These are phyloP conservation scores for Anisodus tanguticus DNA, from an alignment of 257 asterid species.

Conservation along the genomic window DNA sequence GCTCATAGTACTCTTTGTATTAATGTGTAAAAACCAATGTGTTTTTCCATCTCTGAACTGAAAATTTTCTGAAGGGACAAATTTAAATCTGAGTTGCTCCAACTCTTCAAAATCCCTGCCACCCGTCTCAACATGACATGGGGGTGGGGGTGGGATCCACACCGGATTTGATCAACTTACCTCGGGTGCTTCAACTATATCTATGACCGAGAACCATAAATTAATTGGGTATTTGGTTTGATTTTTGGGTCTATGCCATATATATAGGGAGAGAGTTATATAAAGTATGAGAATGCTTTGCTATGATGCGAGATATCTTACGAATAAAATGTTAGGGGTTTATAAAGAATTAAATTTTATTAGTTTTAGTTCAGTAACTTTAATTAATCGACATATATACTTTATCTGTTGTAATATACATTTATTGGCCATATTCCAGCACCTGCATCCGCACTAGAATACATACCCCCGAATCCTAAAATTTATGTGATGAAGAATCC, in stretches of 20 bases:
- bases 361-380: neutral
- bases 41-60: neutral
- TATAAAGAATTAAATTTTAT: neutral
- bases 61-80: neutral
- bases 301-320: neutral
- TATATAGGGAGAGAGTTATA: neutral
- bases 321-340: neutral
- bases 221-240: neutral
- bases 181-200: neutral
- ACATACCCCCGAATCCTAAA: neutral
- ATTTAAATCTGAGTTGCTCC: neutral
- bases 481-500: slow-evolving; percentile 6
- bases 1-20: neutral
- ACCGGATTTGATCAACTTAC: neutral
- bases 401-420: neutral
- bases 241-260: neutral
- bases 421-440: neutral
- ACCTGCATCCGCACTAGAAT: neutral
- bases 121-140: neutral
- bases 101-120: neutral
- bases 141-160: neutral
- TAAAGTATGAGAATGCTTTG: slow-evolving; percentile 1
- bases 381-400: neutral
- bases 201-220: neutral
- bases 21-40: neutral